Evolutionary conservation across 176 grass and related monocot species (phyloP).

Genomic region (Phoenix dactylifera): DNA sequence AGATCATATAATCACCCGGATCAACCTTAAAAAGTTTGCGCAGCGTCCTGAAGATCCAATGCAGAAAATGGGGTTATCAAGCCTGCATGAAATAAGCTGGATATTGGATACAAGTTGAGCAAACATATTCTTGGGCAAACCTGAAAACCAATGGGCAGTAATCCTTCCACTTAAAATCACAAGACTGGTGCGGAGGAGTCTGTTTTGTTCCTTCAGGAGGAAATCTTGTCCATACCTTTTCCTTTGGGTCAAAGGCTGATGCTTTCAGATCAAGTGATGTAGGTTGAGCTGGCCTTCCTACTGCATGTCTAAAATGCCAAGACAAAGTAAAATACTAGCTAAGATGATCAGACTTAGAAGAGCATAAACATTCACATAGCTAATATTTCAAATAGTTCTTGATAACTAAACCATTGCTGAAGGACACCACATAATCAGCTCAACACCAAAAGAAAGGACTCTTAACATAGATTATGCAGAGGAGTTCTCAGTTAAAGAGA

Average conservation of each 20-base stretch:
- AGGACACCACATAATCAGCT: too few species aligned
- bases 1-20: constrained; percentile 66
- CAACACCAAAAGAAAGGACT: too few species aligned
- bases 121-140: constrained; percentile 7
- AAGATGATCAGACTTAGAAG: too few species aligned
- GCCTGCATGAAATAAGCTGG: too few species aligned
- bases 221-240: constrained; percentile 88
- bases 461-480: too few species aligned
- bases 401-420: too few species aligned
- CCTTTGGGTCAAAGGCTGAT: constrained; percentile 77
- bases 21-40: constrained; percentile 61
- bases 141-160: constrained; percentile 89
- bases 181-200: constrained; percentile 71
- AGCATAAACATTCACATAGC: too few species aligned
- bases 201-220: constrained; percentile 74
- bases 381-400: too few species aligned
- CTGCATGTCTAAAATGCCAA: constrained; percentile 47
- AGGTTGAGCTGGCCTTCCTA: constrained; percentile 50
- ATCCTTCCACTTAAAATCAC: constrained; percentile 83
- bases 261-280: constrained; percentile 61
- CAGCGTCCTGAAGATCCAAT: constrained; percentile 27
- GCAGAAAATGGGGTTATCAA: too few species aligned
- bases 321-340: too few species aligned
- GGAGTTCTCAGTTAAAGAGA: too few species aligned
- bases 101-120: too few species aligned